Evolutionary conservation across 768 basidiomycete species (phyloP).

Genomic region (Russula ochroleuca): DNA sequence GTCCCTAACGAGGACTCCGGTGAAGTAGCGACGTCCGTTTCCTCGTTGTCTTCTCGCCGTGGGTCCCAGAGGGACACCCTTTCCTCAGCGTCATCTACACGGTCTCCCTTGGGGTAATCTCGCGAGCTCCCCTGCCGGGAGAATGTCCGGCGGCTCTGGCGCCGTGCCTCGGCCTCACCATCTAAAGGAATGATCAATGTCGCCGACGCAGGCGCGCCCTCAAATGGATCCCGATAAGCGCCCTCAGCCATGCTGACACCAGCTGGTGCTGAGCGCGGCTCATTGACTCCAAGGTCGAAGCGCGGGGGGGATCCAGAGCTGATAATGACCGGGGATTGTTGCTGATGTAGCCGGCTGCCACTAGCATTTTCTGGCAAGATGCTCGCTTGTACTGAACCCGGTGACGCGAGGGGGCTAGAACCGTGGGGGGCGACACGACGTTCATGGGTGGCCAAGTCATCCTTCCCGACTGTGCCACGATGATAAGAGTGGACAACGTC

Average conservation of each 20-base stretch:
- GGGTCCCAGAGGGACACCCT: slow-evolving; percentile 47
- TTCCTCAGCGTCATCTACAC: slow-evolving; percentile 54
- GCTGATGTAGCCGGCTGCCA: not conserved
- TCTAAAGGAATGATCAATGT: not conserved
- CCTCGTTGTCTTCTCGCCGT: slow-evolving; percentile 5
- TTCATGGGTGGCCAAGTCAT: slow-evolving; percentile 44
- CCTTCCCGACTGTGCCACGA: slow-evolving; percentile 40
- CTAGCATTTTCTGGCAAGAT: not conserved
- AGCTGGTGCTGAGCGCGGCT: slow-evolving; percentile 24
- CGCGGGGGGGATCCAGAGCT: not conserved
- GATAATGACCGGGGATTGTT: not conserved
- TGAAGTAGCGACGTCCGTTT: not conserved
- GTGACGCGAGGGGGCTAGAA: slow-evolving; percentile 9
- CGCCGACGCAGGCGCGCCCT: slow-evolving; percentile 5
- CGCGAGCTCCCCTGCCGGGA: slow-evolving; percentile 41
- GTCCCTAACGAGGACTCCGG: slow-evolving; percentile 20
- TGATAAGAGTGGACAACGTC: slow-evolving; percentile 76
- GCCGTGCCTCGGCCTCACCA: not conserved
- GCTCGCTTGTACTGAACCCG: not conserved
- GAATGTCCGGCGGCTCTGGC: slow-evolving; percentile 32
- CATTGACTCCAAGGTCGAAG: not conserved
- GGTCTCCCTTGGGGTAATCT: slow-evolving; percentile 38
- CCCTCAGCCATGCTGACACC: not conserved
- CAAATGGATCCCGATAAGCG: slow-evolving; percentile 18
- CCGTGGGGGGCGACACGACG: slow-evolving; percentile 34